Conservation (phyloP, 129 eudicot genomes). For the Helianthus tuberosus region DNA sequence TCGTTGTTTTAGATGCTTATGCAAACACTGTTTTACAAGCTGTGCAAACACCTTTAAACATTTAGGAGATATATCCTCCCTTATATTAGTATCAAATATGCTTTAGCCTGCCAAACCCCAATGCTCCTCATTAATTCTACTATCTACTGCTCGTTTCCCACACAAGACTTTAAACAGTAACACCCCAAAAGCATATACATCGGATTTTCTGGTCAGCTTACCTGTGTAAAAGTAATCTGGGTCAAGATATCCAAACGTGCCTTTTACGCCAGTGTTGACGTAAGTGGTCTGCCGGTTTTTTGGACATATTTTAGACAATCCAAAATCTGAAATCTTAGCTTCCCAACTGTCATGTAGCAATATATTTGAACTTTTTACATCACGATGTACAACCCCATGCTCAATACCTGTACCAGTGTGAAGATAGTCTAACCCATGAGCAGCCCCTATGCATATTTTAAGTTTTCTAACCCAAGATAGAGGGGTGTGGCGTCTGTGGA, state of each 20-base stretch:
- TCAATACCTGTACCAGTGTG: not conserved
- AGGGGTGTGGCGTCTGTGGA: not conserved
- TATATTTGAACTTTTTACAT: slow-evolving; percentile 12
- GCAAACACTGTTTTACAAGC: slow-evolving; percentile 33
- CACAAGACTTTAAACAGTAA: slow-evolving; percentile 33
- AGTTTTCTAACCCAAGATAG: slow-evolving; percentile 10
- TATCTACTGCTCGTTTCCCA: slow-evolving; percentile 42
- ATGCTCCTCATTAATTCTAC: slow-evolving; percentile 34
- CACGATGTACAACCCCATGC: slow-evolving; percentile 14
- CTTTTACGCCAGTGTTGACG: slow-evolving; percentile 10
- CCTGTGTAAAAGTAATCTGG: slow-evolving; percentile 25
- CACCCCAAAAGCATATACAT: slow-evolving; percentile 39
- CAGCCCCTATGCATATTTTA: slow-evolving; percentile 10
- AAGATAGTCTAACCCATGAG: slow-evolving; percentile 21
- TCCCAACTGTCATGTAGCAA: slow-evolving; percentile 7
- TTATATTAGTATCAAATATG: slow-evolving; percentile 26
- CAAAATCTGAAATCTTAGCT: slow-evolving; percentile 21
- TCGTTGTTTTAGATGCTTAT: slow-evolving; percentile 11
- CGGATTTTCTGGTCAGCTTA: slow-evolving; percentile 29
- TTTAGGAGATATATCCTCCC: slow-evolving; percentile 24
- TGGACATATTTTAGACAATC: slow-evolving; percentile 15
- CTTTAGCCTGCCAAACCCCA: slow-evolving; percentile 20
- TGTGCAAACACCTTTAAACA: slow-evolving; percentile 32
- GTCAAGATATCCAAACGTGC: slow-evolving; percentile 28
- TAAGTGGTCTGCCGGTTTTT: not conserved